Base-by-base conservation (phyloP, 257 asterid species). In the Avicennia marina region DNA sequence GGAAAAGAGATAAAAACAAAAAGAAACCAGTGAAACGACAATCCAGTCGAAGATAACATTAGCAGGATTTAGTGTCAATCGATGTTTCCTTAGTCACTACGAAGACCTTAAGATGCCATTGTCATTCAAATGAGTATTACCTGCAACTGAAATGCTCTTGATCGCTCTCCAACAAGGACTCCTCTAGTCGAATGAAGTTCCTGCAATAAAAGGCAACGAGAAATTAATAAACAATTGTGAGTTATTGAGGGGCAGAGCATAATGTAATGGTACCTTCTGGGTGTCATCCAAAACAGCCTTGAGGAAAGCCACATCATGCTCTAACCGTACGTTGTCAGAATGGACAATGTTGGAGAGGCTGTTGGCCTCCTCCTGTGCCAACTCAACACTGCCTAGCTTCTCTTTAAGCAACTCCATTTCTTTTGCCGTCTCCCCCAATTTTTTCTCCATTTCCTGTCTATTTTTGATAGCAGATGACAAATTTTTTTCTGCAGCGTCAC, bases 181-280 rank as follows among this genome's bases (percentile, higher is more conserved):
- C 90, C 97, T 75, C 97, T 80, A 48, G 98, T 93, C 7, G 98
- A 83, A 76, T 89, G 95, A 68, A 93, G 89, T 64, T 93, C 98
- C 98, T 93, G 68, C 62, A 57, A 25, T 11, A 3, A 69, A 42
- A 33, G 33, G 33, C 33, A 18, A 55, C 36, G 64, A 34, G 58
- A 56, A 56, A 38, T 29, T 25, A 27, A 43, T 55, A 11, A 19
- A 15, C 10, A 31, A 32, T 29, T 25, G 45, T 2, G 13, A 61
- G 36, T 53, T 27, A 22, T 13, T 15, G 41, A 64, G 27, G 39
- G 67, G 25, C 9, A 8, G 51, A 19, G 36, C n/a, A 62, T 61
- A 9, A 33, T 22, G 18, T 18, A 4, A 9, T 34, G 16, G 13
- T 58, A 85, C 97, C 98, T 93, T 93, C 65, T 89, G 98, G 2